Base-by-base conservation (phyloP, 306 rosid genomes). In the Rosa chinensis region DNA sequence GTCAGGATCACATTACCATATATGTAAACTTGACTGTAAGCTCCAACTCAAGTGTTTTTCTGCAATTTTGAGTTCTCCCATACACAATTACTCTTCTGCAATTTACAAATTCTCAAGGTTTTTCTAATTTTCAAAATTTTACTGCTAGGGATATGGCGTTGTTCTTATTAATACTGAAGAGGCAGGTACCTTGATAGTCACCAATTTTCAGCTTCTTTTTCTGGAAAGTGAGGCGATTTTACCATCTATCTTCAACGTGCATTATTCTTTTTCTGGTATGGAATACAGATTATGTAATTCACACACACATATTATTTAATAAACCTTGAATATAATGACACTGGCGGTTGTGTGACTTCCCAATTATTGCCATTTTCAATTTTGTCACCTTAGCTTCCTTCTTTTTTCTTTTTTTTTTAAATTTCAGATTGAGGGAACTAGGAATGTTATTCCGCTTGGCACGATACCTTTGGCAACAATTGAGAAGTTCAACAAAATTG, bases 161-260 rank as follows among this genome's bases (percentile, higher is more conserved):
- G 99, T 95, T 88, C 99, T 95, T 72, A 89, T 93, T 39, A 95
- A 95, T 86, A 89, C 87, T 8, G 99, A 92, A 78, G 92, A 91
- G 83, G 99, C 99, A 2, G 99, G 98, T 79, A 89, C 90, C 20
- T 81, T 95, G 88, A 76, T 91, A 71, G 92, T 95, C 49, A 95
- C 99, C 78, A 95, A 95, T 89, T 95, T 78, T 72, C 98, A 98
- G 71, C 92, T 95, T 76, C 78, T 95, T 82, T 95, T 95, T 87
- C 86, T 95, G 84, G 99, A 93, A 89, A 87, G 97, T 84, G 40
- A 39, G n/a, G 16, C 28, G 1, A 56, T 37, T 12, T 1, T 37
- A 59, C 53, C 17, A 35, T 52, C 23, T 37, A 2, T 8, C 45
- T 66, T 66, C 16, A 63, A 13, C 13, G n/a, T 32, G n/a, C 69